Conservation (phyloP, 1,284 basidiomycete genomes). For the Pterula multifida region DNA sequence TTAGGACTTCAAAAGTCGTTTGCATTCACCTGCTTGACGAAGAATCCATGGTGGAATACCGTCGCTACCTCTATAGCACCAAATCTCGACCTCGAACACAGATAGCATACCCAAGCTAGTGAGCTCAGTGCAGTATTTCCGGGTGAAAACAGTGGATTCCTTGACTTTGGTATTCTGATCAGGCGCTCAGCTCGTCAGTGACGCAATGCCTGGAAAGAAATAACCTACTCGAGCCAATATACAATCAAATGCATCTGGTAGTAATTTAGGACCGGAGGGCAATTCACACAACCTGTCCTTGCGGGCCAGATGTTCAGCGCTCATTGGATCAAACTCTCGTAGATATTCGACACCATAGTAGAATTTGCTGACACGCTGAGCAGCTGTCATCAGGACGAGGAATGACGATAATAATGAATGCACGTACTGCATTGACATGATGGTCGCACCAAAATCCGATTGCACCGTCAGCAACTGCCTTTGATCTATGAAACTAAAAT, state of each 20-base stretch:
- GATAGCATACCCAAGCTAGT: constrained; percentile 62
- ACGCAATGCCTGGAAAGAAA: constrained; percentile 7
- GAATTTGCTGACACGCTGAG: constrained; percentile 64
- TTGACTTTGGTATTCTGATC: constrained; percentile 64
- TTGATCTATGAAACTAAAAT: constrained; percentile 35
- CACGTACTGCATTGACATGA: constrained; percentile 13
- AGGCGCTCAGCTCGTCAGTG: constrained; percentile 1
- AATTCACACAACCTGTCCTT: constrained; percentile 57
- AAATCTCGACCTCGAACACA: constrained; percentile 70
- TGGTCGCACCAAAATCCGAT: constrained; percentile 76
- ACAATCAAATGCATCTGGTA: constrained; percentile 71
- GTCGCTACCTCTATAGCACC: constrained; percentile 66
- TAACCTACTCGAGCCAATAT: constrained; percentile 47
- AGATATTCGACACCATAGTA: constrained; percentile 74
- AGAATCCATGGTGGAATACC: constrained; percentile 61
- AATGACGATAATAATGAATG: neutral
- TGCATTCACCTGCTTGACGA: constrained; percentile 40
- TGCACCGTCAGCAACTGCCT: constrained; percentile 70
- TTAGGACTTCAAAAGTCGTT: constrained; percentile 6
- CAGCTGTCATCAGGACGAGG: constrained; percentile 27
- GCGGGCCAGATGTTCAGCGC: constrained; percentile 53
- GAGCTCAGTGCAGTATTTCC: constrained; percentile 71
- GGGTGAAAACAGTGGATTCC: constrained; percentile 65
- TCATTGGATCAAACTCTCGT: constrained; percentile 48
- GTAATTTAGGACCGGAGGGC: constrained; percentile 58